Conservation (phyloP, 257 asterid genomes). For the Fraxinus cuspidata region DNA sequence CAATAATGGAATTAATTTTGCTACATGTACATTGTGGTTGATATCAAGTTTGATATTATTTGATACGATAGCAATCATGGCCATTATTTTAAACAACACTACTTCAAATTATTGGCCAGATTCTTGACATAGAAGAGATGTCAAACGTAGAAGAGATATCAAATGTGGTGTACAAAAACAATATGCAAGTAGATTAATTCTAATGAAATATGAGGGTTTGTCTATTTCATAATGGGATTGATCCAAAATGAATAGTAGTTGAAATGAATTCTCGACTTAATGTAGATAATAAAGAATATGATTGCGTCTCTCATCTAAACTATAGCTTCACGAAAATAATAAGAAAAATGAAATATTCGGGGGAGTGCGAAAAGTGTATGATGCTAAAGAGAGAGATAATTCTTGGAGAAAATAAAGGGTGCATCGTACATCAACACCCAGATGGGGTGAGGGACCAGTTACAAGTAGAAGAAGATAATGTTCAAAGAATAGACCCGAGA, state of each 20-base stretch:
- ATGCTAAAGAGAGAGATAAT: not conserved
- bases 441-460: constrained; percentile 9
- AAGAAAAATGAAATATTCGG: constrained; percentile 1
- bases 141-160: too few species aligned
- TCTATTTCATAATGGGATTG: not conserved
- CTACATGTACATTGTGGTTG: too few species aligned
- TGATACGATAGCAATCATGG: too few species aligned
- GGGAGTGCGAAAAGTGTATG: too few species aligned
- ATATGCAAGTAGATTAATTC: too few species aligned
- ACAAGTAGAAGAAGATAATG: constrained; percentile 6
- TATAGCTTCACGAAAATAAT: not conserved
- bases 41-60: too few species aligned
- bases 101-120: too few species aligned
- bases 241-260: not conserved
- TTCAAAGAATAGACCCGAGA: constrained; percentile 31
- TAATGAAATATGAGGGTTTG: not conserved
- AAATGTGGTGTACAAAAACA: too few species aligned
- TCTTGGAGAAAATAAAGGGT: constrained; percentile 4
- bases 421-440: constrained; percentile 7
- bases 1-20: too few species aligned
- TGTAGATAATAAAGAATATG: not conserved
- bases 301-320: too few species aligned
- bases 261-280: not conserved
- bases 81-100: too few species aligned
- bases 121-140: too few species aligned